Percentiles rank a stretch among this genome's conserved stretches.
Conservation (phyloP, 2,329 filamentous ascomycete species). For the Fusarium azukiicola region DNA sequence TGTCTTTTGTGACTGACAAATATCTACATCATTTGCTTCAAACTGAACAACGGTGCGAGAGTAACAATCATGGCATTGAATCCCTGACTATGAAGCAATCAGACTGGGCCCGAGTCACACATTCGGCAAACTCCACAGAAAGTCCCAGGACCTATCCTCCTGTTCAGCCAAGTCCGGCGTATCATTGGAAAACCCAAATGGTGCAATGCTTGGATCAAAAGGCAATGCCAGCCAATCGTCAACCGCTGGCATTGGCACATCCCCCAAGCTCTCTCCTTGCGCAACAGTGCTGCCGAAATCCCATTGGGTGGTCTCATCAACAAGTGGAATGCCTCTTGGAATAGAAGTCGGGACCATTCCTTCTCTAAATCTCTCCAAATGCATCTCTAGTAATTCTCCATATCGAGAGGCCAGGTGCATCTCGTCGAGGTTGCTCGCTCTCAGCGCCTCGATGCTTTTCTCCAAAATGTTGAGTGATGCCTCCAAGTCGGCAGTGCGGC, state of each 20-base stretch:
- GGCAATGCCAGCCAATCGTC: constrained; percentile 29
- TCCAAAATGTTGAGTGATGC: constrained; percentile 30
- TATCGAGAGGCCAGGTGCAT: constrained; percentile 45
- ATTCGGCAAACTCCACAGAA: constrained; percentile 34
- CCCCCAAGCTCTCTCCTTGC: background rate
- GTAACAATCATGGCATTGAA: background rate
- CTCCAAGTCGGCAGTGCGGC: constrained; percentile 33
- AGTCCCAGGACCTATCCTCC: constrained; percentile 33
- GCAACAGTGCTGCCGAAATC: background rate
- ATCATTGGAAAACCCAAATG: constrained; percentile 29
- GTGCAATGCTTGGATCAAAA: constrained; percentile 17
- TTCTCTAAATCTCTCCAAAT: constrained; percentile 28
- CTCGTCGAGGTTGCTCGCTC: constrained; percentile 36
- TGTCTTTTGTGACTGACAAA: no score
- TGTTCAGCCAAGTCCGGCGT: constrained; percentile 10
- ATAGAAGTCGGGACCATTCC: constrained; percentile 33
- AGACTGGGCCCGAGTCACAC: constrained; percentile 3
- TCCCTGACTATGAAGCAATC: background rate
- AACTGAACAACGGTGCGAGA: background rate
- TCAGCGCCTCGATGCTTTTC: constrained; percentile 27
- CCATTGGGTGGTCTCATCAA: constrained; percentile 1
- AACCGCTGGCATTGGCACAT: background rate
- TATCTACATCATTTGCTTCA: background rate
- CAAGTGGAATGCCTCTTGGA: constrained; percentile 19
- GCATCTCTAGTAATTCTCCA: constrained; percentile 39